A percentile compares a stretch with the other conserved stretches of the same genome.
Conservation (phyloP, 148 eudicot species). For the Rhododendron vialii region DNA sequence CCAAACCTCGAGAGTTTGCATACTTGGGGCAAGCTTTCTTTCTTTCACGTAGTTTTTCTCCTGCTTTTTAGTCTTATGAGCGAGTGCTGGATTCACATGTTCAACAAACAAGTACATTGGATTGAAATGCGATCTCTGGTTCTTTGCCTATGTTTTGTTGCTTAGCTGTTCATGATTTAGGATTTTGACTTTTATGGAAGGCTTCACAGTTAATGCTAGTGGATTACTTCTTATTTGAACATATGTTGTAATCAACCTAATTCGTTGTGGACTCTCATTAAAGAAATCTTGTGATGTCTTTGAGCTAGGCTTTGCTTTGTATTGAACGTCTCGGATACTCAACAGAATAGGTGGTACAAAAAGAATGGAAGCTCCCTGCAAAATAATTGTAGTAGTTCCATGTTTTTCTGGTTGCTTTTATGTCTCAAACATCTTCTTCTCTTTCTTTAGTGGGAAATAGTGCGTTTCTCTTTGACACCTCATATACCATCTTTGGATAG, state of each 20-base stretch:
- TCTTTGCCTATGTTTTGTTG: not conserved
- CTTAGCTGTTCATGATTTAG: conserved; percentile 15
- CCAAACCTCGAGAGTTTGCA: not conserved
- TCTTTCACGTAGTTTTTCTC: not conserved
- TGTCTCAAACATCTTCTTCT: not conserved
- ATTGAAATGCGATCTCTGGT: not conserved
- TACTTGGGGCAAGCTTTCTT: not conserved
- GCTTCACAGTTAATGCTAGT: not conserved
- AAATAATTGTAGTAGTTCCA: not conserved
- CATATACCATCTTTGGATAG: not conserved
- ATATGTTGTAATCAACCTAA: not conserved
- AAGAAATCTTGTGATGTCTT: not conserved
- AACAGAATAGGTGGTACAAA: not conserved
- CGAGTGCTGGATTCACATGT: not conserved
- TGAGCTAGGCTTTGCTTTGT: not conserved
- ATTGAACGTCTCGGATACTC: not conserved
- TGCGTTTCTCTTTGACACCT: not conserved
- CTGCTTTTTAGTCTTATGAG: not conserved
- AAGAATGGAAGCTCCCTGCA: not conserved
- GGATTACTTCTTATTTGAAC: not conserved
- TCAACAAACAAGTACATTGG: not conserved
- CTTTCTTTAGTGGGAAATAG: not conserved
- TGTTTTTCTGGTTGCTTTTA: not conserved
- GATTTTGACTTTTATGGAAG: not conserved
- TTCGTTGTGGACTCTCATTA: not conserved